Conservation (phyloP, 169 alveolate species). For the Cryptosporidium parvum region DNA sequence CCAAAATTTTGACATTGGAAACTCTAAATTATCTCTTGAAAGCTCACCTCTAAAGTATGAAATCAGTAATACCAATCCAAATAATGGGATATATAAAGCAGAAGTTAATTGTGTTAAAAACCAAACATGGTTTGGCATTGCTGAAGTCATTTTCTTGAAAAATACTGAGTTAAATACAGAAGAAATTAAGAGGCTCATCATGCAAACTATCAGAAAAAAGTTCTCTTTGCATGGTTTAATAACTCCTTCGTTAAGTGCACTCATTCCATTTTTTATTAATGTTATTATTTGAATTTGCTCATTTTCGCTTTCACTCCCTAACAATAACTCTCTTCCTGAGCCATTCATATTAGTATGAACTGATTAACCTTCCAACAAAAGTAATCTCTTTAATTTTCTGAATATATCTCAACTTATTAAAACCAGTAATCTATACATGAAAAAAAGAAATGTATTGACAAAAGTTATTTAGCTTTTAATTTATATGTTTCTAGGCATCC, state of each 20-base stretch:
- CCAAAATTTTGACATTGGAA: slow-evolving; percentile 75
- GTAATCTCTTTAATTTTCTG: not conserved
- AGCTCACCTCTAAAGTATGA: slow-evolving; percentile 40
- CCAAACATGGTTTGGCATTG: slow-evolving; percentile 79
- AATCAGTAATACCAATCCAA: slow-evolving; percentile 47
- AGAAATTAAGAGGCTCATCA: slow-evolving; percentile 46
- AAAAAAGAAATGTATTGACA: not conserved
- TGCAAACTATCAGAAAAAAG: slow-evolving; percentile 5
- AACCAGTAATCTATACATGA: not conserved
- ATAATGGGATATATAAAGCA: slow-evolving; percentile 70
- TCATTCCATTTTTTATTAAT: not conserved
- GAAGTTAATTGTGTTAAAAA: slow-evolving; percentile 77
- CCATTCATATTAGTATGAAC: slow-evolving; percentile 1
- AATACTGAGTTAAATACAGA: slow-evolving; percentile 62
- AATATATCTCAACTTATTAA: not conserved
- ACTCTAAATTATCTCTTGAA: slow-evolving; percentile 63
- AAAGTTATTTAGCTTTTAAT: not conserved
- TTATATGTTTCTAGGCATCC: not conserved
- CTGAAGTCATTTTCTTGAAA: slow-evolving; percentile 76
- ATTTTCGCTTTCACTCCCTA: not conserved
- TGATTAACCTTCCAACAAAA: not conserved
- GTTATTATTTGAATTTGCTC: not conserved
- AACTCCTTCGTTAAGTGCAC: not conserved
- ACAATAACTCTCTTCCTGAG: not conserved
- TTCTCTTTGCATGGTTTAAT: slow-evolving; percentile 62